Base-by-base conservation (phyloP, 2,329 filamentous ascomycete species). In the Fusarium tanahbumbuense region DNA sequence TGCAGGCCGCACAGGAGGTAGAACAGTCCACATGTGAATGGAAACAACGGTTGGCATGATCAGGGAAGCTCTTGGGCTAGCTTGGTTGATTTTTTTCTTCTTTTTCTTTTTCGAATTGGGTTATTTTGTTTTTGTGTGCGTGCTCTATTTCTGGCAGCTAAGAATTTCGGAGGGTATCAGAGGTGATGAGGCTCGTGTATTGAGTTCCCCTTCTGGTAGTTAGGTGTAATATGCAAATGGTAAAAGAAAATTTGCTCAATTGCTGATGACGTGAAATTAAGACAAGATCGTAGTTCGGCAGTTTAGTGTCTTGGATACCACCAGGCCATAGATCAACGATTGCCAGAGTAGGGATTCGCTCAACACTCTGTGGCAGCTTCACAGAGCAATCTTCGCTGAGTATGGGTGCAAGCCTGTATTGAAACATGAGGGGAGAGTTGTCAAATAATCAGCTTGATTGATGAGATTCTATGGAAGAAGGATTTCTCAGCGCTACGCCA, bases 201-300 rank as follows among this genome's bases (percentile, higher is more conserved):
- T 23, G 12, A 46, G 28, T 32, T 12, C n/a, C 15, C 6, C 10
- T 16, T 27, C 20, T 8, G 23, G 23, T 34, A 52, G 54, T 27
- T 42, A 22, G 18, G n/a, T 32, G 30, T 41, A 52, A 64, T 18
- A n/a, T 41, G 23, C 9, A 47, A 68, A 67, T 52, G 54, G 45
- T 46, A 27, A 22, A 46, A 20, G 42, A 47, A 20, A 55, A n/a
- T 2, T 32, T n/a, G 20, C 27, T 12, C 15, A 28, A 42, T 25
- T 34, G 27, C 6, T 53, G 44, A 32, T 54, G 55, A 61, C 18
- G 41, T 60, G 68, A 71, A 54, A 60, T 71, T 45, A 54, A 55
- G 61, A 70, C 59, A 71, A 71, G 49, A 60, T 49, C 47, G n/a
- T 25, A 42, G n/a, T 57, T 12, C 41, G 30, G 32, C 22, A 23